Percentiles rank a stretch among this genome's conserved stretches.
phyloP scores from a whole-genome alignment of 148 eudicot genomes.

The Persicaria tinctoria region DNA sequence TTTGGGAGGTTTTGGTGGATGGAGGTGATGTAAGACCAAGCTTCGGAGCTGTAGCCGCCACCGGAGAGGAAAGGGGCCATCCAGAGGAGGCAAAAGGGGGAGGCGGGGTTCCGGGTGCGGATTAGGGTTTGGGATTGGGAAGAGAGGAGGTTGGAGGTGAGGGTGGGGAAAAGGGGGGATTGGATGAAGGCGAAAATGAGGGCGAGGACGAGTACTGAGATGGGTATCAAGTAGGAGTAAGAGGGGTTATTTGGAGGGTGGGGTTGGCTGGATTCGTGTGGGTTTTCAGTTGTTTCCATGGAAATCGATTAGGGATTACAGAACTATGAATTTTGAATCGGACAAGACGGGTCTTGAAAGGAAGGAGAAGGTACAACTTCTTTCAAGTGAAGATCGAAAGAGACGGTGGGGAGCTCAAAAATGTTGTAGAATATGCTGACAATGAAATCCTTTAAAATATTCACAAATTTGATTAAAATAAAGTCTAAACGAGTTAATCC shows the following conservation, averaged over 20 bases:
- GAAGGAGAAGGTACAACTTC: no score
- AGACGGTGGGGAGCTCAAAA: no score
- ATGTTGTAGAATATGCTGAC: no score
- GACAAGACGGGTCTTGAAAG: no score
- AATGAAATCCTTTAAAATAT: no score
- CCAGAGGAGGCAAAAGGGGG: slow-evolving; percentile 55
- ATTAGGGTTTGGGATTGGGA: slow-evolving; percentile 14
- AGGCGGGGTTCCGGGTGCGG: slow-evolving; percentile 11
- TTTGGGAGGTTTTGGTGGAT: slow-evolving; percentile 21
- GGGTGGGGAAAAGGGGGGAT: not conserved
- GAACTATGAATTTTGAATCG: no score
- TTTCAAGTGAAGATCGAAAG: no score
- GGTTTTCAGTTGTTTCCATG: slow-evolving; percentile 11
- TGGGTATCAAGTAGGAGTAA: slow-evolving; percentile 7
- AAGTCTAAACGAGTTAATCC: no score
- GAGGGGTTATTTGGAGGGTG: not conserved
- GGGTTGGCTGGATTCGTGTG: not conserved
- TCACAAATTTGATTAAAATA: no score
- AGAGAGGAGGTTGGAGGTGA: slow-evolving; percentile 15
- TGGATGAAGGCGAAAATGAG: slow-evolving; percentile 24
- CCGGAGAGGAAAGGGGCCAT: slow-evolving; percentile 74
- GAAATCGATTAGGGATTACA: no score
- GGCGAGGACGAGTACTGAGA: slow-evolving; percentile 33
- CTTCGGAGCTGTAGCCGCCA: slow-evolving; percentile 80
- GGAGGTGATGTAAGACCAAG: slow-evolving; percentile 66